Base-by-base conservation (phyloP, 805 yeast species). In the Wickerhamiella slavikovae region DNA sequence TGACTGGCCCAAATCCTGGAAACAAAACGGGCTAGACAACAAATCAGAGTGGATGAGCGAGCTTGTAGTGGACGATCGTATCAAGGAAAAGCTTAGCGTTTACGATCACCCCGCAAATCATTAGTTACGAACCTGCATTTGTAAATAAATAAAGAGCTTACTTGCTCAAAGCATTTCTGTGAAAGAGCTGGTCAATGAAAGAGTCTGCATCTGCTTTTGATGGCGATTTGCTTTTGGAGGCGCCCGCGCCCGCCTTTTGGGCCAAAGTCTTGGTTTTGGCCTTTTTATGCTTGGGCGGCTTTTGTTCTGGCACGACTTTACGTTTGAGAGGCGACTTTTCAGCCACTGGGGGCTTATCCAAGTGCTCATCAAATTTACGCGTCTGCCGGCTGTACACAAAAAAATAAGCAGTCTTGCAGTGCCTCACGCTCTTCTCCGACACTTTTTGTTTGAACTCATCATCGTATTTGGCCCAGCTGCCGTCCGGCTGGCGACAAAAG, bases 391-490 rank as follows among this genome's bases (percentile, higher is more conserved):
- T 69, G 53, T 89, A 89, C 14, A 89, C 58, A 51, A 89, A 61
- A 35, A 83, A 83, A 53, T 89, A 89, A 4, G 96, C 96, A 22
- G 80, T 68, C 10, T 85, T 77, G 44, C 85, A 93, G 39, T 68
- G 67, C 38, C 80, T 57, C 3, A 79, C 93, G 26, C 66, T 69
- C 33, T 66, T 60, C 43, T 78, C 89, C 21, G 72, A 61, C 31
- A 78, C 70, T 35, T 60, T 61, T 44, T 78, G 75, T 40, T 79
- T 70, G 44, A 73, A 69, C 44, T 89, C 98, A 48, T 89, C 98
- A 48, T 89, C 96, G 51, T 85, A 89, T 7, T 80, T 72, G 17
- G 80, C 72, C 98, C 96, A 89, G 2, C 74, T 54, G 2, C 82
- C 85, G 51, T 78, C 89, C 1, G 95, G 93, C 51, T 83, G 94